A percentile compares a stretch with the other conserved stretches of the same genome.
These are phyloP conservation scores for Arthrobotrys conoides DNA, from an alignment of 2,329 filamentous ascomycete genomes.

Conservation along the genomic window DNA sequence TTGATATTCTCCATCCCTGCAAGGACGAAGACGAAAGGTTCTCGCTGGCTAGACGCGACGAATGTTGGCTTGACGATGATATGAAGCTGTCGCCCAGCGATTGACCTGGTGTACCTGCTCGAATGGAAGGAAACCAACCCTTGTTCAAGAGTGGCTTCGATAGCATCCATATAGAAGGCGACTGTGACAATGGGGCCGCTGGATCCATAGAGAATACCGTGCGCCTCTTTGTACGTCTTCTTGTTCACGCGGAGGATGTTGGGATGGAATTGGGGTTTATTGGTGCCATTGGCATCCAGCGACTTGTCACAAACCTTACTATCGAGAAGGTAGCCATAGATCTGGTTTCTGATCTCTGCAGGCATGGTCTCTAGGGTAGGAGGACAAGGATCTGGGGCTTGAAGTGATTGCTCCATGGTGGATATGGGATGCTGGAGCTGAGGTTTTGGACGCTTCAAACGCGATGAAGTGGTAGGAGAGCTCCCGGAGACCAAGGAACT, in stretches of 20 bases:
- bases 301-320: slow-evolving; percentile 29
- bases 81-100: slow-evolving; percentile 50
- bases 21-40: slow-evolving; percentile 34
- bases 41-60: not conserved
- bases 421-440: not conserved
- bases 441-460: not conserved
- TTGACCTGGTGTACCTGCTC: slow-evolving; percentile 33
- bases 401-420: not conserved
- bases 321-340: slow-evolving; percentile 35
- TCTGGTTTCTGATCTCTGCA: slow-evolving; percentile 49
- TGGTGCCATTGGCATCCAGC: not conserved
- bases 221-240: slow-evolving; percentile 37
- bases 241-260: slow-evolving; percentile 37
- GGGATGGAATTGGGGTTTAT: slow-evolving; percentile 4
- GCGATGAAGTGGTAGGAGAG: not conserved
- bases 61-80: slow-evolving; percentile 40
- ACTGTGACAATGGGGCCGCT: slow-evolving; percentile 40
- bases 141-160: not conserved
- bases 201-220: slow-evolving; percentile 33
- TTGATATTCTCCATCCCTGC: slow-evolving; percentile 31
- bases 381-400: not conserved
- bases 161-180: slow-evolving; percentile 6
- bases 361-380: slow-evolving; percentile 8
- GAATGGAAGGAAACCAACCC: not conserved
- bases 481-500: not conserved